Conservation (phyloP, 306 rosid species). For the Sophora flavescens region DNA sequence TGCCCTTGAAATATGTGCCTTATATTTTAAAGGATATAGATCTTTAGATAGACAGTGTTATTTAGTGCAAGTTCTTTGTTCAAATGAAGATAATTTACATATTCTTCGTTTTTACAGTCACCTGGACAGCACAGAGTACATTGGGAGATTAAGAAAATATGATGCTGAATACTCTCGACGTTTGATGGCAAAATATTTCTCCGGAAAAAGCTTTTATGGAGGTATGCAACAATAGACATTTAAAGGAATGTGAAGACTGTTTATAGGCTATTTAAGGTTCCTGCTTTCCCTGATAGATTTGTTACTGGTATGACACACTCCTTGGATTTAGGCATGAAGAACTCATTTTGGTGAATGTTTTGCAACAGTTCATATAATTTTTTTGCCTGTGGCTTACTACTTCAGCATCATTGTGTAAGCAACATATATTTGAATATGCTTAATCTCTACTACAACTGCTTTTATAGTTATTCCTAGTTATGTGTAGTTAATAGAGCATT, state of each 20-base stretch:
- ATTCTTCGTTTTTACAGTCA: conserved; percentile 52
- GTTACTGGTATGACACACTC: conserved; percentile 21
- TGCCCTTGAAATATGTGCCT: conserved; percentile 1
- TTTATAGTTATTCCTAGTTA: conserved; percentile 1
- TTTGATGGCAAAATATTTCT: conserved; percentile 57
- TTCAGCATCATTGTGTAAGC: neutral
- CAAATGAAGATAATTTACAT: conserved; percentile 25
- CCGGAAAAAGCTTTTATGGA: conserved; percentile 48
- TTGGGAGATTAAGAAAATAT: conserved; percentile 55
- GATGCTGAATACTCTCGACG: conserved; percentile 53
- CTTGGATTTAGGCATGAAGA: conserved; percentile 29
- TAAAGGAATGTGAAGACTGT: conserved; percentile 16
- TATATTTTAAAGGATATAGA: conserved; percentile 21
- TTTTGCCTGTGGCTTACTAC: neutral
- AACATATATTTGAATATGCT: conserved; percentile 27
- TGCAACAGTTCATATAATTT: conserved; percentile 5
- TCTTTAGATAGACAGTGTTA: conserved; percentile 24
- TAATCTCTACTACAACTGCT: conserved; percentile 27
- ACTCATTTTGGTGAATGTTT: conserved; percentile 8
- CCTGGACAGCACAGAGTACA: conserved; percentile 52
- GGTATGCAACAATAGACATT: conserved; percentile 49
- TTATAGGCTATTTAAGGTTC: conserved; percentile 26
- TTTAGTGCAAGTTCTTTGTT: conserved; percentile 25
- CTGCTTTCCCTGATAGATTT: conserved; percentile 37
- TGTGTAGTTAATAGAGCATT: conserved; percentile 8